Evolutionary conservation across 1,139 yeast genomes (phyloP), one percentile per base, ranked within the genome.

Genomic region (Yamadazyma triangularis): DNA sequence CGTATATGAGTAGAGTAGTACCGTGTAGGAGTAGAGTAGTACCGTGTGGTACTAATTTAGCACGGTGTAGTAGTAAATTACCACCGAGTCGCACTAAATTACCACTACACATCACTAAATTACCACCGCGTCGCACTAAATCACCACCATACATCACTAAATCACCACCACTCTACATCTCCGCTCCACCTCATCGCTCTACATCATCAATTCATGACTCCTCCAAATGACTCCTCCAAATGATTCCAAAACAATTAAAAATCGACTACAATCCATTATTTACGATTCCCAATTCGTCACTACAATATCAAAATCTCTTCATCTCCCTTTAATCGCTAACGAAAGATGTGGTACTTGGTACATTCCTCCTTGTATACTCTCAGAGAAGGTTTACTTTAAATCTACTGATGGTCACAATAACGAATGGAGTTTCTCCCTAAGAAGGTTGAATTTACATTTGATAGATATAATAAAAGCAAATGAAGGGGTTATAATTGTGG

Each of bases 321-420:
- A 34, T 8, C 34, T 35, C 13, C 84, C 83, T 2, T 29, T 76
- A 6, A 51, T 79, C 2, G 84, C 95, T 3, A 88, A 88, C 51
- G 93, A 84, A 51, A 60, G 96, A 33, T 87, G 96, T 54, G 96
- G 96, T 0, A 52, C 77, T 10, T 88, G 96, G 96, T 88, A 88
- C 45, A 73, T 81, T 8, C 64, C 73, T 0, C 73, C 79, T 0
- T 33, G 38, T 0, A 36, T 45, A 0, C 59, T 56, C 20, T 30
- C 37, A 0, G 75, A 70, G 2, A 64, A 83, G 0, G 73, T 79
- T 11, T 87, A 87, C 48, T 88, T 88, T 61, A 88, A 88, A 47
- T 83, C 94, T 13, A 88, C 96, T 0, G 96, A 88, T 54, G 96
- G 96, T 0, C 96, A 88, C 47, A 78, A 77, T 0, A 72, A 73